Base-by-base conservation (phyloP, 208 protist genomes). In the Strigomonas culicis region DNA sequence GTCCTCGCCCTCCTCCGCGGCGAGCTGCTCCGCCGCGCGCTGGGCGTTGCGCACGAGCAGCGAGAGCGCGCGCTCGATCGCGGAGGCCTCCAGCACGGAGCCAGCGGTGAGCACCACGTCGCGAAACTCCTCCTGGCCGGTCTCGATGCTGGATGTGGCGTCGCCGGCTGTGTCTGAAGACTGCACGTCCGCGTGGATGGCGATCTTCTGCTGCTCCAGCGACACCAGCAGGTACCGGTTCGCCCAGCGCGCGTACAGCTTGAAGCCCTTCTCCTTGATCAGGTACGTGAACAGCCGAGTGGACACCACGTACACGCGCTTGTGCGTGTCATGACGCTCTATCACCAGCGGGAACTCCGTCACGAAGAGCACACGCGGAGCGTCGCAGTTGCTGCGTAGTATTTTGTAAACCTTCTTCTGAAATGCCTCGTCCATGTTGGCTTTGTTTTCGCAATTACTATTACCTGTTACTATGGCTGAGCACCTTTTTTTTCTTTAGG, bases 271-370 rank as follows among this genome's bases (percentile, higher is more conserved):
- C 4, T 66, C 41, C 62, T 93, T 93, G 43, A 96, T 65, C 36
- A 96, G 70, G 64, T 96, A 96, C 10, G 84, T 83, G 68, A 88
- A 83, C 63, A 81, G 88, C 31, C 77, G 68, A 21, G 90, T 93
- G 56, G 73, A 49, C 21, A 88, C 74, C 34, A 96, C 64, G 22
- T 90, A 21, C 39, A 96, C 90, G 24, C 63, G 57, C 66, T 90
- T 84, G 31, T 61, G 52, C 21, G 59, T 59, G 46, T 74, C 75
- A 46, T 90, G 64, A 4, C 84, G 78, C 24, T 70, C 53, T 19
- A 96, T 62, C 34, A 77, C 50, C 19, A 92, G 63, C 0, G 78
- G 72, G 17, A 75, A 61, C 11, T 57, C 61, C 2, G 80, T 87
- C 46, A 71, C 55, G 73, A 86, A 93, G 11, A 92, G 58, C 8